Evolutionary conservation across 129 eudicot species (phyloP).

Genomic region (Flaveria sonorensis): DNA sequence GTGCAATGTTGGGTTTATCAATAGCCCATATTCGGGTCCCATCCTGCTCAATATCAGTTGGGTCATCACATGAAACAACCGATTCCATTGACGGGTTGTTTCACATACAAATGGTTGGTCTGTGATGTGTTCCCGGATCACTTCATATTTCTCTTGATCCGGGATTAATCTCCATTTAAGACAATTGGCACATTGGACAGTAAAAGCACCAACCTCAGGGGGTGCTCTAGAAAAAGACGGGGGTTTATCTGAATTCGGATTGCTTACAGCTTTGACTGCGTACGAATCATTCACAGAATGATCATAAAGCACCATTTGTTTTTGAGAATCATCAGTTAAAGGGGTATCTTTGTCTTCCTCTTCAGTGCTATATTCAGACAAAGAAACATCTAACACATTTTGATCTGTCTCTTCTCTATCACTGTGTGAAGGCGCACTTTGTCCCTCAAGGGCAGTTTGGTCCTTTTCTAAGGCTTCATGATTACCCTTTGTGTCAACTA

Average conservation of each 20-base stretch:
- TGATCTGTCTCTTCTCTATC: conserved; percentile 26
- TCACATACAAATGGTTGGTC: conserved; percentile 77
- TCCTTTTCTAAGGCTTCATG: conserved; percentile 34
- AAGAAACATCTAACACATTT: conserved; percentile 26
- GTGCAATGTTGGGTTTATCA: conserved; percentile 89
- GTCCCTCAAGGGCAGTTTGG: conserved; percentile 30
- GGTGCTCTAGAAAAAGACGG: conserved; percentile 25
- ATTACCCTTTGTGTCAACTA: conserved; percentile 13
- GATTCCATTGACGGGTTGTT: conserved; percentile 80
- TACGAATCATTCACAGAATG: conserved; percentile 37
- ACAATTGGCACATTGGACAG: conserved; percentile 85
- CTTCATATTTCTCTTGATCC: conserved; percentile 76
- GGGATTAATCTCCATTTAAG: conserved; percentile 92
- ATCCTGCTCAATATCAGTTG: conserved; percentile 77
- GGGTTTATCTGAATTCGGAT: conserved; percentile 26
- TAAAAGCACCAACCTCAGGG: conserved; percentile 79
- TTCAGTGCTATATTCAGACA: conserved; percentile 32
- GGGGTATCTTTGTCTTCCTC: conserved; percentile 32
- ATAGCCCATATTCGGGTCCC: conserved; percentile 94
- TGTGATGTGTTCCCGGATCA: conserved; percentile 71
- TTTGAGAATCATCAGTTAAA: not conserved
- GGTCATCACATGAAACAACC: conserved; percentile 77
- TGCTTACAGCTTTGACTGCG: conserved; percentile 32
- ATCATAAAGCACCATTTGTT: conserved; percentile 61
- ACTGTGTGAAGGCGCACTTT: conserved; percentile 4